Conservation (phyloP, 148 eudicot species). For the Rhododendron ovatum region DNA sequence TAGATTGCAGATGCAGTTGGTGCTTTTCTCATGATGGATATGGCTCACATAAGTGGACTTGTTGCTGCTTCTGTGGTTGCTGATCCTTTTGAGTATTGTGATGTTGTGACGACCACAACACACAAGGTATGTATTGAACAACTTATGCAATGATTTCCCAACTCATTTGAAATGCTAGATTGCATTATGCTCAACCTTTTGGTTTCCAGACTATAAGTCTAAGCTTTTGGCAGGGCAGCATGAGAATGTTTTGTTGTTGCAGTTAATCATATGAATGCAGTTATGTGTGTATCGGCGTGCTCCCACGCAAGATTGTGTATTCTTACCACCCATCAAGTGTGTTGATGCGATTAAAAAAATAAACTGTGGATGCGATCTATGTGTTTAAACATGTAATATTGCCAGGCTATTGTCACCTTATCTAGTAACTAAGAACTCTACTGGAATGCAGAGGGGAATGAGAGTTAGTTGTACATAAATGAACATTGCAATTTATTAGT, state of each 20-base stretch:
- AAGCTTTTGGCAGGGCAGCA: not conserved
- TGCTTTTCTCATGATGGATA: slow-evolving; percentile 93
- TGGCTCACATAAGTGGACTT: slow-evolving; percentile 98
- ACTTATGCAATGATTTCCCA: not conserved
- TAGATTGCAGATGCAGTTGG: slow-evolving; percentile 88
- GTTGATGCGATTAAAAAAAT: not conserved
- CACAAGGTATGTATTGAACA: slow-evolving; percentile 61
- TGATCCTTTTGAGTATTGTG: slow-evolving; percentile 85
- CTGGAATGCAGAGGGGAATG: not conserved
- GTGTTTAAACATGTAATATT: not conserved
- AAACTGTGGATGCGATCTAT: not conserved
- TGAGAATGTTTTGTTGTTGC: not conserved
- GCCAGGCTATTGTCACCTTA: not conserved
- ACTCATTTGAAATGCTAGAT: not conserved
- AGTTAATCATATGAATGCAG: not conserved
- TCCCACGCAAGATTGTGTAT: not conserved
- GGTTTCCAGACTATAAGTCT: not conserved
- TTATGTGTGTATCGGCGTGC: not conserved
- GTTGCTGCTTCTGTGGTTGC: slow-evolving; percentile 89
- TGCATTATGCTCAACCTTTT: not conserved
- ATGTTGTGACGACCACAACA: slow-evolving; percentile 88
- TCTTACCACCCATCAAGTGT: not conserved
- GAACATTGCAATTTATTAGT: not conserved
- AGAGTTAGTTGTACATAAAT: not conserved
- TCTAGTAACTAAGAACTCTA: not conserved